Conservation (phyloP, 1,284 basidiomycete genomes). For the Vanrija humicola region DNA sequence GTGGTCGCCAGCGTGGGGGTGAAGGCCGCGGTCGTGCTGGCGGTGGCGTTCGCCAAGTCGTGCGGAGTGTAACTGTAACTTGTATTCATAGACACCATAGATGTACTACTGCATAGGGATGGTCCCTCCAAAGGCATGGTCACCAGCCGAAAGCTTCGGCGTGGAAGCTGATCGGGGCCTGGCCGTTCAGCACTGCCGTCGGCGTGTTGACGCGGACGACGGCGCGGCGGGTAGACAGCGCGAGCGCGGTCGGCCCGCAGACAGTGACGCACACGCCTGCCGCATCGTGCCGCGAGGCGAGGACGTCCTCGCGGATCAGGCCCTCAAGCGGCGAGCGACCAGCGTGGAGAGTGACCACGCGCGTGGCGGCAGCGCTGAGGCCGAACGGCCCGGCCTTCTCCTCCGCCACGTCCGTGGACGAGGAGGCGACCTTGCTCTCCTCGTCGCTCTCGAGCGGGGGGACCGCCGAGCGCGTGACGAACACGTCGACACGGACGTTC, state of each 20-base stretch:
- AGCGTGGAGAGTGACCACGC: conserved; percentile 4
- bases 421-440: background rate
- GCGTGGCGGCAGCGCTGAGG: background rate
- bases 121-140: too few species aligned
- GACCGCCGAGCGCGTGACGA: conserved; percentile 14
- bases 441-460: conserved; percentile 2
- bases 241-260: conserved; percentile 26
- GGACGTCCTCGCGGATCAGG: conserved; percentile 11
- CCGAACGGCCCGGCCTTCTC: background rate
- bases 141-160: conserved; percentile 35
- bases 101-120: too few species aligned
- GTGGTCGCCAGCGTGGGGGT: conserved; percentile 28
- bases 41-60: too few species aligned
- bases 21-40: conserved; percentile 10
- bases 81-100: too few species aligned
- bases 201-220: conserved; percentile 20
- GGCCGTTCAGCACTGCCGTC: conserved; percentile 18
- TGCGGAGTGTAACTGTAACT: too few species aligned
- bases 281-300: background rate
- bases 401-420: background rate
- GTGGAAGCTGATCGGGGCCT: conserved; percentile 22
- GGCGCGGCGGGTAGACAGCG: conserved; percentile 19
- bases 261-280: conserved; percentile 13
- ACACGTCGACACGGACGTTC: conserved; percentile 18
- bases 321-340: conserved; percentile 12